Base-by-base conservation (phyloP, 768 basidiomycete genomes). In the Nidularia pulvinata region DNA sequence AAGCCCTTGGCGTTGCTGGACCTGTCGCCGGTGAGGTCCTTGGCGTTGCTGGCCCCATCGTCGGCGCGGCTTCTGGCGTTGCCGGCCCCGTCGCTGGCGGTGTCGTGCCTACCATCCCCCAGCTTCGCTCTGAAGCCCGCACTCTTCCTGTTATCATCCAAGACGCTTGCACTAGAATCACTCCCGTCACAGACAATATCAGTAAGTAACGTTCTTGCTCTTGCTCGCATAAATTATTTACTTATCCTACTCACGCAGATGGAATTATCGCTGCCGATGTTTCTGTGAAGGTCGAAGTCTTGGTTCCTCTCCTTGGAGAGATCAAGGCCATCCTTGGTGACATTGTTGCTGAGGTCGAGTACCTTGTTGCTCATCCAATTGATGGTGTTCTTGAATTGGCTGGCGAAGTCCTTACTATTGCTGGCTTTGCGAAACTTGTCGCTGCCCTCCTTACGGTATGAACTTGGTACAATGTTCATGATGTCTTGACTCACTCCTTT, bases 361-460 rank as follows among this genome's bases (percentile, higher is more conserved):
- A 49, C 42, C 52, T 67, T 9, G 55, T 58, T 37, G 46, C 45
- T 6, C 33, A 57, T 33, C 61, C 65, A 5, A 44, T 59, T 7
- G 59, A 46, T 2, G 34, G 48, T 16, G 54, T 59, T 25, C 54
- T 59, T 33, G 34, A 6, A 3, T n/a, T 60, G 10, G 46, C 36
- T 10, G 61, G 55, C 5, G 47, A 50, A 14, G 50, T 61, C 33
- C 37, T 59, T 37, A 49, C 52, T 22, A 25, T 64, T 36, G 7
- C 45, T 13, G 57, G 49, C 16, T 30, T 65, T 22, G 59, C 58
- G 14, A 11, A 42, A 14, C 32, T 63, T 22, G 48, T 68, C 14
- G 55, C 52, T 36, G 50, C 59, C 52, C 53, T 68, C 25, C 50
- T 68, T 22, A 7, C 42, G n/a, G 66, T 67, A 46, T 7, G 63